Conservation (phyloP, 2,329 filamentous ascomycete genomes). For the Pseudocercospora fuligena region DNA sequence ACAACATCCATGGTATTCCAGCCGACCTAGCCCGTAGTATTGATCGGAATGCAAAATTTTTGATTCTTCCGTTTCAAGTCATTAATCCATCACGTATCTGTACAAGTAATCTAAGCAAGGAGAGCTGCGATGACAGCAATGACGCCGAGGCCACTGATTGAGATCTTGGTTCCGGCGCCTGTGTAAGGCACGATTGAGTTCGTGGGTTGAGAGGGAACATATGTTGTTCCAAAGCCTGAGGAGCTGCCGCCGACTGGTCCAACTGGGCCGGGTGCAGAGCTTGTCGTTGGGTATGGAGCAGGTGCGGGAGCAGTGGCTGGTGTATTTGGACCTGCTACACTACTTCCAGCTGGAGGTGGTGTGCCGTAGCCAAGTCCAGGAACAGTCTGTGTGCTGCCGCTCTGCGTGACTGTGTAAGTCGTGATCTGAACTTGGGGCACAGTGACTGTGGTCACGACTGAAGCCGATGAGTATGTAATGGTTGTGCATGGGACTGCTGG, state of each 20-base stretch:
- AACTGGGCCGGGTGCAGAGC: conserved; percentile 17
- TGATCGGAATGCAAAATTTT: conserved; percentile 14
- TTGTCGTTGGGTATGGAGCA: conserved; percentile 21
- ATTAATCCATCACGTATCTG: conserved; percentile 9
- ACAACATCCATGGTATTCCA: conserved; percentile 3
- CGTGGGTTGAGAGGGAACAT: conserved; percentile 10
- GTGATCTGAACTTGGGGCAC: conserved; percentile 46
- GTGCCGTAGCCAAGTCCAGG: conserved; percentile 29
- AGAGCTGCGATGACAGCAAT: conserved; percentile 7
- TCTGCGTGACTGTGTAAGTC: conserved; percentile 28
- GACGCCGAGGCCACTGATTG: background rate
- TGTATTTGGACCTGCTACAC: conserved; percentile 2
- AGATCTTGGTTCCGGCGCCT: conserved; percentile 4
- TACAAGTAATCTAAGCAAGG: background rate
- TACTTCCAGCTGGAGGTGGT: conserved; percentile 15
- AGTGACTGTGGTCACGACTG: conserved; percentile 48
- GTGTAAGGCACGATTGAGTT: conserved; percentile 17
- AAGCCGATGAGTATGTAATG: conserved; percentile 46
- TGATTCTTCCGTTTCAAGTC: conserved; percentile 11
- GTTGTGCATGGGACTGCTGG: conserved; percentile 43
- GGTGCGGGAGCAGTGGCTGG: conserved; percentile 17
- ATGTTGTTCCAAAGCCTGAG: conserved; percentile 17
- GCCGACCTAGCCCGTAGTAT: conserved; percentile 9
- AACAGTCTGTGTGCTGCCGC: conserved; percentile 21
- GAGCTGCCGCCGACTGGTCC: conserved; percentile 17